Conservation (phyloP, 1,284 basidiomycete species). For the Apiotrichum mycotoxinovorans region DNA sequence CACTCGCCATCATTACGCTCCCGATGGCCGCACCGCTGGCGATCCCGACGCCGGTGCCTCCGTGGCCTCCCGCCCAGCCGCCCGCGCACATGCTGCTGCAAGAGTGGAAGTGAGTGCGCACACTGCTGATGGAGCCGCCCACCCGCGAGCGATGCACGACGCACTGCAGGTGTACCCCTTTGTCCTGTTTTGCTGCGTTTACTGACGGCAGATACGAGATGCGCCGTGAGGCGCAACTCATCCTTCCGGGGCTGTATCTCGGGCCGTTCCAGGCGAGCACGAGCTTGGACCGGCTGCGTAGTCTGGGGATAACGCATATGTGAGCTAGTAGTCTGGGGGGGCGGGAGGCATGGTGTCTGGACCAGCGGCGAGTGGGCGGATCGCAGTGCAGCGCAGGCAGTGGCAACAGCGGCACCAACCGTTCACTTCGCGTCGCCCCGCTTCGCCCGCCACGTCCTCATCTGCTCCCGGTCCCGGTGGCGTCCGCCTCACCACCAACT, state of each 20-base stretch:
- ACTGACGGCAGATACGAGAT: constrained; percentile 74
- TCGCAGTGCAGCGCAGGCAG: too few species aligned
- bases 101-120: constrained; percentile 20
- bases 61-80: constrained; percentile 15
- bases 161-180: too few species aligned
- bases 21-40: neutral
- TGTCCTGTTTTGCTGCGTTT: too few species aligned
- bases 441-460: neutral
- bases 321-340: constrained; percentile 52
- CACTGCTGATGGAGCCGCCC: neutral
- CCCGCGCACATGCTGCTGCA: constrained; percentile 16
- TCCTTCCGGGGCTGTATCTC: constrained; percentile 75
- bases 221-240: constrained; percentile 87
- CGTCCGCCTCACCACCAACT: neutral
- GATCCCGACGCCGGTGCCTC: constrained; percentile 7
- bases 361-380: too few species aligned
- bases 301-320: constrained; percentile 79
- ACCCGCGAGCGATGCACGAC: neutral
- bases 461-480: neutral
- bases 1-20: neutral
- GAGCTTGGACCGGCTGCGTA: constrained; percentile 63
- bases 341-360: neutral
- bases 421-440: neutral
- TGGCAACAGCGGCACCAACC: neutral
- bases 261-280: constrained; percentile 87